Base-by-base conservation (phyloP, 352 stramenopile species). In the Phytophthora colocasiae region DNA sequence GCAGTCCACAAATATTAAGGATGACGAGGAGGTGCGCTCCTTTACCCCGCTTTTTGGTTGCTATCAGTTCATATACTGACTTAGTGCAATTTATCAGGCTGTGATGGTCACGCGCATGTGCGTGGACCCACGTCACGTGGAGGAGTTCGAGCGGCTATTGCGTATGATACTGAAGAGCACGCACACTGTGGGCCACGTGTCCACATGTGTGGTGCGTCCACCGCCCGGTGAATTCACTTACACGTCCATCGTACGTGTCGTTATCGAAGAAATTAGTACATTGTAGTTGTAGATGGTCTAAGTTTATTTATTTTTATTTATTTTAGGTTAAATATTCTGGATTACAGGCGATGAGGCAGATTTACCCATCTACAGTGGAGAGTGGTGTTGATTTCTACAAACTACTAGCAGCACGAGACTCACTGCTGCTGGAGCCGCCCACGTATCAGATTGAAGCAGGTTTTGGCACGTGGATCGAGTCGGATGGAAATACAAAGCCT, bases 361-460 rank as follows among this genome's bases (percentile, higher is more conserved):
- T 92, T 48, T 93, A 89, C 44, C 83, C 83, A 51, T 77, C 80
- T 3, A 88, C 69, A 11, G 71, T 87, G 6, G 81, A 92, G 49
- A 87, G 58, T 54, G 79, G 77, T 11, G 71, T 89, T 40, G 84
- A 94, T 39, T 90, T 94, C 50, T 91, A 91, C 69, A 94, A 94
- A 58, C 67, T 94, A 12, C 58, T 94, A 27, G 80, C 86, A 22
- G 80, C 86, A 26, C 77, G 86, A 9, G 86, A 94, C 49, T 92
- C 86, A 57, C 73, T 94, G 66, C 67, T 94, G 26, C 45, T 91
- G 11, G 84, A 92, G 66, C 86, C 86, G 3, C 86, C 86, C 0
- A 94, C 83, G 6, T 94, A 94, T 59, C 84, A 94, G 58, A 92
- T 94, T 66, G 86, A 94, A 78, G 82, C 82, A 47, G 86, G 86